Evolutionary conservation across 2,329 filamentous ascomycete species (phyloP), one percentile per base, ranked within the genome.

Genomic region (Phaeosphaeriaceae sp.): DNA sequence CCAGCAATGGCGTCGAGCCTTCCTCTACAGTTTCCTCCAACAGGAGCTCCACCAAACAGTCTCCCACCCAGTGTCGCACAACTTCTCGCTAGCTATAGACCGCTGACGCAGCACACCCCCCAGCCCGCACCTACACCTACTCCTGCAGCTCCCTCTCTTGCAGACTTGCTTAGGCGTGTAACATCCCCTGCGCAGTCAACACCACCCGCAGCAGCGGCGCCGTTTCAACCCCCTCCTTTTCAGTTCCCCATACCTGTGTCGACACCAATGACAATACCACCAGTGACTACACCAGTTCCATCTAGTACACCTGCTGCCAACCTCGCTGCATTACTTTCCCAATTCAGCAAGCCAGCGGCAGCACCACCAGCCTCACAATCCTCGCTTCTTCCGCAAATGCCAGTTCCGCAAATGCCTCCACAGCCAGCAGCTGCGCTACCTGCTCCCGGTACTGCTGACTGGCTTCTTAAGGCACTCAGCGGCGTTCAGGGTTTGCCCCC

Each of bases 391-490:
- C 61, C 58, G 29, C 56, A 49, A 12, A 35, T 45, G 15, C 41
- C 61, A 8, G 30, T 61, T 12, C 49, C 64, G 32, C 64, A 64
- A 36, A 52, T 63, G 15, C 49, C 52, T 37, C 37, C 54, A 16
- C 65, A 63, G 20, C 50, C 57, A 34, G 30, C 42, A 4, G 44
- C 42, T 39, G 43, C 53, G 20, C 38, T 50, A 3, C 52, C 65
- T 34, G 50, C 60, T 1, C 48, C 60, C 16, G 61, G 62, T 17
- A 63, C 58, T 36, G 49, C 66, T 34, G 63, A 67, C 35, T 72
- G 69, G 68, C 48, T 71, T 15, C 42, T 70, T n/a, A 67, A 67
- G 55, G 67, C 66, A 18, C 42, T 72, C 15, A 64, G 67, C 20
- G 55, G 60, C 15, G 54, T 66, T 42, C 56, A 61, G 15, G 64